Evolutionary conservation across 495 filamentous ascomycete genomes (phyloP), one percentile per base, ranked within the genome.

Genomic region (Cudoniella acicularis): DNA sequence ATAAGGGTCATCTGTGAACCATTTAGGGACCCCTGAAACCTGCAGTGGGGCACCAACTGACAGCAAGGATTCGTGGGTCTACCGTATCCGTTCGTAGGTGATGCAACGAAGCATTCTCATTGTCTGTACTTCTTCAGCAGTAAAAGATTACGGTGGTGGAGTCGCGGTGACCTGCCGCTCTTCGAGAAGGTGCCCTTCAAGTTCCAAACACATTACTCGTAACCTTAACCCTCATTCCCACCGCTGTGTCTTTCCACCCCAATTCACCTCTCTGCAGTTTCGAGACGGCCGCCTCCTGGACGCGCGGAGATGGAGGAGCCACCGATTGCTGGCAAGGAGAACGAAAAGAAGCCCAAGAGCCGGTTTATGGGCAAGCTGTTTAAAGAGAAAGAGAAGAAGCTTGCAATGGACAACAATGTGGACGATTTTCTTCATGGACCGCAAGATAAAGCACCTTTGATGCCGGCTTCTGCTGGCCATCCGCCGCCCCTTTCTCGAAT

Each of bases 321-420:
- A 10, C 6, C 54, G 52, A 51, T n/a, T 20, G 43, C 13, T 53
- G 57, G 54, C 6, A 68, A 66, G 46, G 63, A 66, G 10, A 49
- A 45, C 11, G 61, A 64, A 16, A 64, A 64, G 45, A 60, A 60
- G 25, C 46, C 23, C 24, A 65, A 57, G 48, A 50, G 52, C 17
- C 54, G 64, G 22, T 57, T 67, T 13, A 64, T 64, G 58, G 53
- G 56, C 3, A 62, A 59, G 63, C 21, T 62, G 3, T 58, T 61
- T 47, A 67, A 67, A 43, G 61, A 67, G 20, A 67, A 67, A 43
- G 61, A 67, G 20, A 63, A 63, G 56, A 66, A 63, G 50, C 1
- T 47, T n/a, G 16, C 53, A 10, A 54, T 17, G 2, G 30, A 47
- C 1, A 18, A 55, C 16, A 56, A 59, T 27, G 54, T 62, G 6